Evolutionary conservation across 108 stramenopile genomes (phyloP).

Genomic region (Skeletonema grethae): DNA sequence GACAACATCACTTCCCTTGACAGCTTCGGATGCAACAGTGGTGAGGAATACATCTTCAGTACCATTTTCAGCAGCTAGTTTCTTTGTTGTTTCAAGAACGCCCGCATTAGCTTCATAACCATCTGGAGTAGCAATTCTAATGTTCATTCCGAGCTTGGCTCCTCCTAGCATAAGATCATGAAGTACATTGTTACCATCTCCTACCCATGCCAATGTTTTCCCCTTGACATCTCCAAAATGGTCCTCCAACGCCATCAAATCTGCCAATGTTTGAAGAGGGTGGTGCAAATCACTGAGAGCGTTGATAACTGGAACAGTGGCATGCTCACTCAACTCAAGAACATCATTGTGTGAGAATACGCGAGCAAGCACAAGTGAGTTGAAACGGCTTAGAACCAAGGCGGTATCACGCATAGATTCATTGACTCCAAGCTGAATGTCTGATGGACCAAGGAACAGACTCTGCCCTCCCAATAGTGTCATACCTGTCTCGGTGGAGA

Average conservation of each 20-base stretch:
- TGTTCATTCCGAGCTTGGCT: conserved; percentile 92
- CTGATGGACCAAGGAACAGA: conserved; percentile 92
- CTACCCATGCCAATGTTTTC: conserved; percentile 96
- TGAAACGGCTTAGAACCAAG: conserved; percentile 91
- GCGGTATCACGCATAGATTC: conserved; percentile 94
- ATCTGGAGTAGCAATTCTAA: conserved; percentile 90
- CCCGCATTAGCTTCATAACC: conserved; percentile 88
- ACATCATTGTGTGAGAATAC: conserved; percentile 90
- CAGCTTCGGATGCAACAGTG: conserved; percentile 84
- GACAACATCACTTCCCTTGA: conserved; percentile 89
- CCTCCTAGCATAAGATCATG: conserved; percentile 95
- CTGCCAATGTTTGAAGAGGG: conserved; percentile 97
- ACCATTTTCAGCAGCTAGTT: conserved; percentile 66
- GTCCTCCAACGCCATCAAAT: conserved; percentile 94
- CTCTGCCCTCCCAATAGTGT: conserved; percentile 90
- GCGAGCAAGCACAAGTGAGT: conserved; percentile 90
- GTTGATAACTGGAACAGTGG: conserved; percentile 95
- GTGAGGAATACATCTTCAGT: conserved; percentile 60
- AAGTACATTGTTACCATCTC: conserved; percentile 98
- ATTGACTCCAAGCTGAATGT: conserved; percentile 96
- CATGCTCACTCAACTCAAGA: conserved; percentile 77
- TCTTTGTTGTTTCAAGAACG: conserved; percentile 63
- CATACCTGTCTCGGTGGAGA: conserved; percentile 97
- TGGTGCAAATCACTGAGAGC: conserved; percentile 95
- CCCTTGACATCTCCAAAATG: conserved; percentile 81